These are phyloP conservation scores for Leishmania braziliensis DNA, from an alignment of 208 protist species.

Conservation along the genomic window DNA sequence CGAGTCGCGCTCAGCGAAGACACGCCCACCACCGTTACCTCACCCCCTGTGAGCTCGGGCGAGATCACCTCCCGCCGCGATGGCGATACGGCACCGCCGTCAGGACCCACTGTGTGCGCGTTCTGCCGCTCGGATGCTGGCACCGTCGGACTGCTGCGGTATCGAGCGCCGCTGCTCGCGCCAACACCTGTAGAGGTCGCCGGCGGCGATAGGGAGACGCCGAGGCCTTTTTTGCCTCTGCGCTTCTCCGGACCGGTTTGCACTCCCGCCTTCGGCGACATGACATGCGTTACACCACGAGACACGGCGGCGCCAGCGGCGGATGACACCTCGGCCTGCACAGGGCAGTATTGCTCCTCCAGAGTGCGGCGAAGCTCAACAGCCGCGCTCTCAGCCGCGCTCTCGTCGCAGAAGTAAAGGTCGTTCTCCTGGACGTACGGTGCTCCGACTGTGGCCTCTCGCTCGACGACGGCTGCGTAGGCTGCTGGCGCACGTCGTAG, in stretches of 20 bases:
- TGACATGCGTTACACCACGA: neutral
- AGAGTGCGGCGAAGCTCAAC: conserved; percentile 14
- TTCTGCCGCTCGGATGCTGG: conserved; percentile 8
- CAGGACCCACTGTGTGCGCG: neutral
- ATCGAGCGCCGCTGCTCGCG: neutral
- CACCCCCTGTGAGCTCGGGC: neutral
- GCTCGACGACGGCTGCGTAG: conserved; percentile 64
- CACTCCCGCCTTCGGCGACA: neutral
- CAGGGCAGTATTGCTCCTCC: conserved; percentile 9
- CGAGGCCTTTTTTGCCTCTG: neutral
- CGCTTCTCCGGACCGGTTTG: conserved; percentile 12
- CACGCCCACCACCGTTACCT: neutral
- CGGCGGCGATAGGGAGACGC: neutral
- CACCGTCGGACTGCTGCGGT: neutral
- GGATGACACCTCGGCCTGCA: conserved; percentile 1
- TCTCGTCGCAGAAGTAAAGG: conserved; percentile 47
- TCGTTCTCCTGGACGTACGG: conserved; percentile 70
- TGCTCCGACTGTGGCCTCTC: conserved; percentile 60
- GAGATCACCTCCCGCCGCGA: neutral
- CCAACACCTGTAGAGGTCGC: neutral
- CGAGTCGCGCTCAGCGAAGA: neutral
- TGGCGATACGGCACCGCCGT: neutral
- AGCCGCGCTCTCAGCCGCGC: conserved; percentile 23
- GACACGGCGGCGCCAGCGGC: neutral
- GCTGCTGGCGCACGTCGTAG: conserved; percentile 58